phyloP scores from a whole-genome alignment of 208 protist species.

The Acanthamoeba rhysodes region DNA sequence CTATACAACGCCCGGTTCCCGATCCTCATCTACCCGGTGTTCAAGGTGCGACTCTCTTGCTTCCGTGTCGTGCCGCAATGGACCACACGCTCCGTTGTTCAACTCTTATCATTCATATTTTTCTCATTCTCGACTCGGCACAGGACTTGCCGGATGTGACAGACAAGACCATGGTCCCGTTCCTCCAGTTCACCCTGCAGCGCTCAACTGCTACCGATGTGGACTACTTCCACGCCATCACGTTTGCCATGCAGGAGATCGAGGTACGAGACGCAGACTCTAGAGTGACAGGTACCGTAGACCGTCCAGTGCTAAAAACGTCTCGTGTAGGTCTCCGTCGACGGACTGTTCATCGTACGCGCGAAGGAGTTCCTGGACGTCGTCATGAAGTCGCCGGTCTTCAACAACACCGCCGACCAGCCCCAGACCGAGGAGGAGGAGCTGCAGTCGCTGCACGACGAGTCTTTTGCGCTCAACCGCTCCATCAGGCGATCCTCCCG shows the following conservation, averaged over 20 bases:
- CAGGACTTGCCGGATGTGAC: neutral
- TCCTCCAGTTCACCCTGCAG: conserved; percentile 52
- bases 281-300: neutral
- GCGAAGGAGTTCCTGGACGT: conserved; percentile 68
- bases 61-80: too few relatives aligned
- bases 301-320: neutral
- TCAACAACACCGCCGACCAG: neutral
- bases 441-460: neutral
- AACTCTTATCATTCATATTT: neutral
- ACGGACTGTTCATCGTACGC: conserved; percentile 50
- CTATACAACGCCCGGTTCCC: conserved; percentile 41
- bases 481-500: neutral
- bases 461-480: neutral
- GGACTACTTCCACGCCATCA: conserved; percentile 72
- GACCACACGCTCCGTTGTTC: neutral
- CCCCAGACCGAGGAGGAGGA: conserved; percentile 7
- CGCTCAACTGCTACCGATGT: neutral
- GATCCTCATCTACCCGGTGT: conserved; percentile 72
- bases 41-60: conserved; percentile 70
- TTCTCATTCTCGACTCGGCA: neutral
- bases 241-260: conserved; percentile 75
- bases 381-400: conserved; percentile 61
- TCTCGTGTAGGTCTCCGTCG: conserved; percentile 21
- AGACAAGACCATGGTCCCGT: conserved; percentile 18
- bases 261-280: neutral